Conservation (phyloP, 2,329 filamentous ascomycete genomes). For the Westerdykella ornata region DNA sequence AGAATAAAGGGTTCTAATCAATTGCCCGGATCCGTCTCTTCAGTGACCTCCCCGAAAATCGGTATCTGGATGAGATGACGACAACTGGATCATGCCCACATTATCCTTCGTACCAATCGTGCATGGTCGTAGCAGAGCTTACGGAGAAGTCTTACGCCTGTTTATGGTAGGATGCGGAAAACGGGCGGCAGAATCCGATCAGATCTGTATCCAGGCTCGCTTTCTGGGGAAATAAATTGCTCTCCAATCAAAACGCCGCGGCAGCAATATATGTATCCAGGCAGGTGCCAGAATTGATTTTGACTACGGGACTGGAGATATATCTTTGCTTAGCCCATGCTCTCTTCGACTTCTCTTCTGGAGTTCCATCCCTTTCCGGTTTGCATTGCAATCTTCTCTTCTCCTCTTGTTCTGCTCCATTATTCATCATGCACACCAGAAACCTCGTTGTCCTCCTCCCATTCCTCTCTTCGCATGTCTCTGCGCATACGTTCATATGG, state of each 20-base stretch:
- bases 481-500: constrained; percentile 28
- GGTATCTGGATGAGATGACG: too few relatives aligned
- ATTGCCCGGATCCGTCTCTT: too few relatives aligned
- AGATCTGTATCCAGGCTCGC: background rate
- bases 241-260: constrained; percentile 2
- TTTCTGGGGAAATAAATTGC: constrained; percentile 4
- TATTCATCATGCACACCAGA: background rate
- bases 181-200: background rate
- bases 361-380: constrained; percentile 1
- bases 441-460: constrained; percentile 4
- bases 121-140: too few relatives aligned
- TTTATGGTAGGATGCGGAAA: too few relatives aligned
- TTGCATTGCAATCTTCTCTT: constrained; percentile 1
- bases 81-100: too few relatives aligned
- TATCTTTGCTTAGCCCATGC: background rate
- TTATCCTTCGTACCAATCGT: too few relatives aligned
- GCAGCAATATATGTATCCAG: background rate
- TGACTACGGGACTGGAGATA: background rate
- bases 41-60: too few relatives aligned
- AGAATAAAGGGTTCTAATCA: too few relatives aligned
- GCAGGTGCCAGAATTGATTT: too few relatives aligned
- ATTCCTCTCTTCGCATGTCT: constrained; percentile 14
- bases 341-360: constrained; percentile 10
- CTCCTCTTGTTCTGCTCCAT: background rate
- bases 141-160: too few relatives aligned